Percentiles rank a stretch among this genome's conserved stretches.
Conservation (phyloP, 2,329 filamentous ascomycete genomes). For the Sarocladiaceae sp. region DNA sequence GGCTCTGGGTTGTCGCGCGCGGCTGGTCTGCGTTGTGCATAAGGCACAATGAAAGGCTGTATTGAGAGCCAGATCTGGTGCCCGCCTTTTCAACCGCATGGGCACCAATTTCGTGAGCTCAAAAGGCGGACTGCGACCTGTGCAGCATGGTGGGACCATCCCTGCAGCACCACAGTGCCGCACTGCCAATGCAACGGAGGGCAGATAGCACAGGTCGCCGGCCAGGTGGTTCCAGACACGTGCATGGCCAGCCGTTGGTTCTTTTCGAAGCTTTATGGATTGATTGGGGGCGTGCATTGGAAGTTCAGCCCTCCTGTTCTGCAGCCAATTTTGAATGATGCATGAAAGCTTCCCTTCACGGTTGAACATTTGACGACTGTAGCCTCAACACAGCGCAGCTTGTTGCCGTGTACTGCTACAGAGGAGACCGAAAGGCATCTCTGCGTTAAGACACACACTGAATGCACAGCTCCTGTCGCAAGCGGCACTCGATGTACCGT, state of each 20-base stretch:
- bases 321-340: background rate
- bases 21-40: constrained; percentile 8
- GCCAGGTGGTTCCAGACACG: background rate
- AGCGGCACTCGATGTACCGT: no score
- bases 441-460: no score
- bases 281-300: background rate
- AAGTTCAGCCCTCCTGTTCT: background rate
- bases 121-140: constrained; percentile 6
- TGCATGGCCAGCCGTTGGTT: background rate
- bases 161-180: constrained; percentile 6
- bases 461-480: no score
- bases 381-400: no score
- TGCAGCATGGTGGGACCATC: constrained; percentile 5
- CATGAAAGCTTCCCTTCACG: background rate
- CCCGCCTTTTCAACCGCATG: constrained; percentile 8
- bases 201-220: background rate
- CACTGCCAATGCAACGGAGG: background rate
- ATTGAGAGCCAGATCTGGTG: background rate
- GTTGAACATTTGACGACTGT: background rate
- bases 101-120: background rate
- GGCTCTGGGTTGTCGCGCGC: background rate
- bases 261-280: background rate
- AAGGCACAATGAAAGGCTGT: constrained; percentile 7
- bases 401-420: no score
- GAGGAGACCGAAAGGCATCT: no score